Evolutionary conservation across 163 green algal species (phyloP).

Genomic region (Chlamydomonas reinhardtii): DNA sequence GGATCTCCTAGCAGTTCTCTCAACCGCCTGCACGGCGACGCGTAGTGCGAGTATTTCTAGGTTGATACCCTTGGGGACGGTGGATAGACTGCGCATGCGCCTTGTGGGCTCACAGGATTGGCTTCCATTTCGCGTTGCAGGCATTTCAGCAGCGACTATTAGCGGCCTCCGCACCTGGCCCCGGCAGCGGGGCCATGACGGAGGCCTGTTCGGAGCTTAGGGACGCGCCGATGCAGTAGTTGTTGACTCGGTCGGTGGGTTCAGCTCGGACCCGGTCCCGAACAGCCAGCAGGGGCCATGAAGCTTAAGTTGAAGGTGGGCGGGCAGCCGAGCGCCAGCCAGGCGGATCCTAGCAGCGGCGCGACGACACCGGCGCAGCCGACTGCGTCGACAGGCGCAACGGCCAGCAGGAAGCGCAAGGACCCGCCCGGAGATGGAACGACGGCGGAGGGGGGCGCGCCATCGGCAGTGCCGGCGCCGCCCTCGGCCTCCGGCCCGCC

Average conservation of each 20-base stretch:
- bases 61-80: too few relatives aligned
- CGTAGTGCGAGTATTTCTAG: too few relatives aligned
- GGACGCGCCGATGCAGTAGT: background rate
- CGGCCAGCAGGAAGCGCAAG: constrained; percentile 22
- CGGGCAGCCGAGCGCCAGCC: background rate
- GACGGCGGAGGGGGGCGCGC: background rate
- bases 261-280: background rate
- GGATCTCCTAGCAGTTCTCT: too few relatives aligned
- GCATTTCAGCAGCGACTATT: background rate
- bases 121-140: background rate
- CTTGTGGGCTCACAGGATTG: too few relatives aligned
- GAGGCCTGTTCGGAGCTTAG: background rate
- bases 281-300: background rate
- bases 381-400: constrained; percentile 13
- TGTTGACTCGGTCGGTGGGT: background rate
- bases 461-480: background rate
- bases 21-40: too few relatives aligned
- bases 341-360: constrained; percentile 30
- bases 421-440: background rate
- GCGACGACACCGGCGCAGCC: constrained; percentile 11
- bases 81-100: too few relatives aligned
- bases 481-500: background rate
- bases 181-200: background rate
- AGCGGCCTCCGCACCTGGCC: background rate
- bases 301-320: constrained; percentile 50